Evolutionary conservation across 441 rosid genomes (phyloP), one percentile per base, ranked within the genome.

Genomic region (Biscutella auriculata): DNA sequence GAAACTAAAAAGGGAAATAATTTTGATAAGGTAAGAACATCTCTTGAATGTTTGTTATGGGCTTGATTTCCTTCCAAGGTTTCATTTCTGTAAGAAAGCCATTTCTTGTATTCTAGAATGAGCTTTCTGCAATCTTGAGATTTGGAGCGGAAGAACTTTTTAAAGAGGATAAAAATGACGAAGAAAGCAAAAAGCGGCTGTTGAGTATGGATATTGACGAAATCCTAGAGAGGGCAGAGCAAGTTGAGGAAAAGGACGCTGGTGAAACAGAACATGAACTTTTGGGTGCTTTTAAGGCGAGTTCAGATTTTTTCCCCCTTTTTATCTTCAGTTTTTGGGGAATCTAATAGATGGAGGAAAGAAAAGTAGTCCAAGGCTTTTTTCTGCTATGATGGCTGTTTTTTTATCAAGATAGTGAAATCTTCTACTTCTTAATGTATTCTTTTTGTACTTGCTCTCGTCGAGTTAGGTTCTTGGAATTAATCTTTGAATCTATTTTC

Each of bases 101-200:
- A 21, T 47, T 37, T 13, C 29, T 67, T 64, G 40, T 67, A 44
- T 75, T 36, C 25, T 66, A 94, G 99, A 94, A 95, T 62, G 99
- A 95, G 79, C 83, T 95, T 34, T 95, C 99, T 50, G 95, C 97
- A 68, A 95, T 95, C 68, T 76, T 95, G 63, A 88, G 99, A 75
- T 95, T 95, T 73, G 99, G 97, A 49, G 97, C 99, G 1, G 99
- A 95, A 79, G 99, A 95, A 53, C 87, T 95, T 63, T 90, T 90
- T 68, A 95, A 95, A 77, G 99, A 90, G 61, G 97, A 95, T 15
- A 86, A 70, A 76, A 95, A 77, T 68, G 99, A 95, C 47, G 99
- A 95, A 75, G 97, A 95, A 77, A 88, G 85, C 76, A 94, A 95
- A 73, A 95, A 79, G 57, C 80, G 88, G 75, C 74, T 95, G 39